A percentile compares a stretch with the other conserved stretches of the same genome.
These are phyloP conservation scores for Calonectria honghensis DNA, from an alignment of 2,329 filamentous ascomycete species.

Conservation along the genomic window DNA sequence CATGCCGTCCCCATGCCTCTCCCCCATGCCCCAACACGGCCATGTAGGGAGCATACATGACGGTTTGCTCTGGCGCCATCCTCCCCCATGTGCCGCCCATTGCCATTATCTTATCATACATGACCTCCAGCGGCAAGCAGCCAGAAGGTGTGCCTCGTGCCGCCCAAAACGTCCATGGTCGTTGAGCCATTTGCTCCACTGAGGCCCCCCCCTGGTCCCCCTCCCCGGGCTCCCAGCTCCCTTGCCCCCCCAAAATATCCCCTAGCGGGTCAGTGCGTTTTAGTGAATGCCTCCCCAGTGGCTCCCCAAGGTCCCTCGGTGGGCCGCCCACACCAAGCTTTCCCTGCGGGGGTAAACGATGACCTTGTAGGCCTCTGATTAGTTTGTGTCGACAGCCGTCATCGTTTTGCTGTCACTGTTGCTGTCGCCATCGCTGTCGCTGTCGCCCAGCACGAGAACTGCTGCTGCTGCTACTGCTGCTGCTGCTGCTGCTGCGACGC, in stretches of 20 bases:
- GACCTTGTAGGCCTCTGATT: slow-evolving; percentile 35
- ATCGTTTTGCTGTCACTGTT: slow-evolving; percentile 5
- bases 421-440: slow-evolving; percentile 1
- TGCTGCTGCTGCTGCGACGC: neutral
- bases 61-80: slow-evolving; percentile 20
- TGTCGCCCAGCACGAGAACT: neutral
- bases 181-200: slow-evolving; percentile 24
- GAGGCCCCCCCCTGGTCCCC: slow-evolving; percentile 24
- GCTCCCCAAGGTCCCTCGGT: slow-evolving; percentile 9
- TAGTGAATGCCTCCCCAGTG: slow-evolving; percentile 23
- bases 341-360: slow-evolving; percentile 24
- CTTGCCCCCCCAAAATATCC: slow-evolving; percentile 14
- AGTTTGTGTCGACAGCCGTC: slow-evolving; percentile 35
- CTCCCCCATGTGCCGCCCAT: slow-evolving; percentile 16
- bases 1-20: neutral
- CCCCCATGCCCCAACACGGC: slow-evolving; percentile 11
- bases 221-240: slow-evolving; percentile 12
- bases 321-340: slow-evolving; percentile 29
- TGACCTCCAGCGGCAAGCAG: slow-evolving; percentile 19
- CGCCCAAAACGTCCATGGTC: slow-evolving; percentile 6
- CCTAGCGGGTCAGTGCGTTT: slow-evolving; percentile 35
- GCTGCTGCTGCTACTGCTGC: neutral
- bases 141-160: slow-evolving; percentile 22
- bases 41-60: slow-evolving; percentile 7
- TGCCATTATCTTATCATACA: slow-evolving; percentile 20